These are phyloP conservation scores for Rosa hybrid DNA, from an alignment of 331 rosid genomes.

Conservation along the genomic window DNA sequence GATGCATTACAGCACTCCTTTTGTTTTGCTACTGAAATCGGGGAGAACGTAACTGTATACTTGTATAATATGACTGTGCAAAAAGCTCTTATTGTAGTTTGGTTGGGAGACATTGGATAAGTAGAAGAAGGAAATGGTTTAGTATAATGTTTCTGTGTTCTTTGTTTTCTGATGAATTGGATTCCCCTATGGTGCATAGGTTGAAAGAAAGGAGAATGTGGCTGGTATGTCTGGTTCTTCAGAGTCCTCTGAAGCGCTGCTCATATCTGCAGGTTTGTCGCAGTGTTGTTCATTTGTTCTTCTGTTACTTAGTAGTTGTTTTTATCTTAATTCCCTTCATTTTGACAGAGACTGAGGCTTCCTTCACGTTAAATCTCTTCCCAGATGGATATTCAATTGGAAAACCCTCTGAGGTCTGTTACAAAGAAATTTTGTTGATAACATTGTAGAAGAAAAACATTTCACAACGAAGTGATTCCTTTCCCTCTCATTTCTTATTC, in stretches of 20 bases:
- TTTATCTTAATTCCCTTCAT: constrained; percentile 8
- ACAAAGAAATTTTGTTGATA: constrained; percentile 12
- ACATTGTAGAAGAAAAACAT: not conserved
- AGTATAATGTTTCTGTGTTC: constrained; percentile 19
- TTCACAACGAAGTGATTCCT: constrained; percentile 15
- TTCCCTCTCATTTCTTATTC: constrained; percentile 24
- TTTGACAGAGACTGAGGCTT: constrained; percentile 74
- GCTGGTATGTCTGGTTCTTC: constrained; percentile 40
- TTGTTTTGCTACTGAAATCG: not conserved
- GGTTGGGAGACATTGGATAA: constrained; percentile 5
- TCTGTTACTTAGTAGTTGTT: constrained; percentile 18
- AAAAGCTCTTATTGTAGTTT: constrained; percentile 3
- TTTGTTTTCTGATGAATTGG: constrained; percentile 25
- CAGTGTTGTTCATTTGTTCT: constrained; percentile 14
- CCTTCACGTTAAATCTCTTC: constrained; percentile 78
- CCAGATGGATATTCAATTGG: constrained; percentile 88
- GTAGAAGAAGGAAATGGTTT: constrained; percentile 22
- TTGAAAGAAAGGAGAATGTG: constrained; percentile 43
- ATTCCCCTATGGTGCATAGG: constrained; percentile 39
- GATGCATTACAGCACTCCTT: not conserved
- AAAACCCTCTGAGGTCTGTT: constrained; percentile 85
- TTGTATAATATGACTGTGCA: not conserved
- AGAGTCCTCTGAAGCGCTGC: constrained; percentile 49
- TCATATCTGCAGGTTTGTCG: constrained; percentile 47
- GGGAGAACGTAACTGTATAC: not conserved